Evolutionary conservation across 2,329 filamentous ascomycete genomes (phyloP).

Genomic region (Chrysoporthe puriensis): DNA sequence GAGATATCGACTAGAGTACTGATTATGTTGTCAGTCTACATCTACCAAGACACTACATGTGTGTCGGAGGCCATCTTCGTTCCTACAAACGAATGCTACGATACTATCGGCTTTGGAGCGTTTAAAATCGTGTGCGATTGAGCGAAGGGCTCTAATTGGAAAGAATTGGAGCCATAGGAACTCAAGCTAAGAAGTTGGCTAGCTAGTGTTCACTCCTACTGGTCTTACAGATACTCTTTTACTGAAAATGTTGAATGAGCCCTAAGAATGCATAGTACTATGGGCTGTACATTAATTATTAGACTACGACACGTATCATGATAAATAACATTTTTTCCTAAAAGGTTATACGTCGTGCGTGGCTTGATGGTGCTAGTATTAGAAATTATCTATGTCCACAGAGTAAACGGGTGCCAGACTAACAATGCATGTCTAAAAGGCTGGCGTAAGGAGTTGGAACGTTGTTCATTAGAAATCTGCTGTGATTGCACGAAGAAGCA

Average conservation of each 20-base stretch:
- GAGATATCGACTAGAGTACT: neutral
- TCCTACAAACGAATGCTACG: conserved; percentile 5
- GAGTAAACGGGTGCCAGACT: neutral
- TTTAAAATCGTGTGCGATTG: conserved; percentile 4
- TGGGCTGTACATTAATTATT: neutral
- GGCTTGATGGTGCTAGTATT: too few species aligned
- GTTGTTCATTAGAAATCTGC: too few species aligned
- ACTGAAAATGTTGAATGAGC: neutral
- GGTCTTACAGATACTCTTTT: neutral
- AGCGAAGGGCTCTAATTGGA: neutral
- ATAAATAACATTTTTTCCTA: neutral
- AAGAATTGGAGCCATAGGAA: neutral
- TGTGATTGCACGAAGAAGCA: too few species aligned
- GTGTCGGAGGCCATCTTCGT: neutral
- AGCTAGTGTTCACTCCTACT: neutral
- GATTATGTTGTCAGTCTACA: conserved; percentile 1
- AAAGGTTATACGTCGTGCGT: too few species aligned
- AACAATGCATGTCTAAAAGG: neutral
- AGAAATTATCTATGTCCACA: neutral
- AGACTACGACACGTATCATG: neutral
- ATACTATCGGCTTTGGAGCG: conserved; percentile 7
- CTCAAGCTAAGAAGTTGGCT: neutral
- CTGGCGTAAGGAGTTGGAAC: neutral
- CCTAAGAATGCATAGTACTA: neutral
- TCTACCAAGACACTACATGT: conserved; percentile 9